Evolutionary conservation across 2,329 filamentous ascomycete genomes (phyloP).

Genomic region (Fusarium austroafricanum): DNA sequence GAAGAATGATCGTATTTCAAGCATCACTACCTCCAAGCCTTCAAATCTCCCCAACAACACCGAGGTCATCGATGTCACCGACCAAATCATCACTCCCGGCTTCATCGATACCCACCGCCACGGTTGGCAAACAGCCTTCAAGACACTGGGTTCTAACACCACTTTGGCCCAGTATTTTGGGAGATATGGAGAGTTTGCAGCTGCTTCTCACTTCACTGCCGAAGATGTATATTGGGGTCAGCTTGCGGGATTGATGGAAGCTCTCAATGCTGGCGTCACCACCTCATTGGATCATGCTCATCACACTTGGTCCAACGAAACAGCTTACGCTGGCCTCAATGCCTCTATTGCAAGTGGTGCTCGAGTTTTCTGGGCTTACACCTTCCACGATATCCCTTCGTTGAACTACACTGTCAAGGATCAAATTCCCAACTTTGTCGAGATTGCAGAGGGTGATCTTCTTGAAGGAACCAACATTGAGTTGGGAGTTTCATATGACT

Average conservation of each 20-base stretch:
- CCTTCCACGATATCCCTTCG: constrained; percentile 52
- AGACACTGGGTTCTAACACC: constrained; percentile 64
- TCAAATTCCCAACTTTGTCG: constrained; percentile 55
- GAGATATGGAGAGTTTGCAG: constrained; percentile 53
- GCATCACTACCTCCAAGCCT: neutral
- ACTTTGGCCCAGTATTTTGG: constrained; percentile 61
- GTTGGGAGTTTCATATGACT: constrained; percentile 58
- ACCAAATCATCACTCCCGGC: constrained; percentile 65
- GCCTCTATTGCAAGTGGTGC: constrained; percentile 62
- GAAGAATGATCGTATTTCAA: constrained; percentile 10
- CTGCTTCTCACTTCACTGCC: constrained; percentile 50
- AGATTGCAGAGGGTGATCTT: constrained; percentile 48
- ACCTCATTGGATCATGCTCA: constrained; percentile 65
- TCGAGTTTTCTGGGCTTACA: constrained; percentile 60
- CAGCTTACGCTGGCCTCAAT: constrained; percentile 57
- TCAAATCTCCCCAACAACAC: constrained; percentile 32
- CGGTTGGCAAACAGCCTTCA: constrained; percentile 66
- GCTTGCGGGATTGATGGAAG: constrained; percentile 61
- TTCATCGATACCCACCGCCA: constrained; percentile 69
- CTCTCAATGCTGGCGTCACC: constrained; percentile 65
- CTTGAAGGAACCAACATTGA: constrained; percentile 48
- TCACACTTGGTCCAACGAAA: constrained; percentile 58
- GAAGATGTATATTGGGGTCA: constrained; percentile 61
- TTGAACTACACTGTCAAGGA: constrained; percentile 50
- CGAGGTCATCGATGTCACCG: constrained; percentile 60